Conservation (phyloP, 768 basidiomycete species). For the Trametopsis cervina region DNA sequence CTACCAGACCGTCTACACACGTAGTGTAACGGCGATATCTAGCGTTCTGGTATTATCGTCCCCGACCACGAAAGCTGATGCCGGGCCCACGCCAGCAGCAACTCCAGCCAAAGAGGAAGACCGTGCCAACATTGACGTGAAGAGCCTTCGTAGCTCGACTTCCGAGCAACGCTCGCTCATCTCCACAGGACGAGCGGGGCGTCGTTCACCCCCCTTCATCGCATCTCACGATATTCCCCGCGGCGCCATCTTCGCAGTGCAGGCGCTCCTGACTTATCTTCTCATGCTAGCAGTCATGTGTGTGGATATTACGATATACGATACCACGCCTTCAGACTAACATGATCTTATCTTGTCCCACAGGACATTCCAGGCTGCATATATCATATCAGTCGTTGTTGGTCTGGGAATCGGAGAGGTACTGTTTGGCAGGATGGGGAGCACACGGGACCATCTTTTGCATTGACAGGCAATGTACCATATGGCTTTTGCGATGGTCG, state of each 20-base stretch:
- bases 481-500: too few species aligned
- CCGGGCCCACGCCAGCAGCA: background rate
- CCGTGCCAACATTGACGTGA: conserved; percentile 1
- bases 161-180: background rate
- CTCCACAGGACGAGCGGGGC: conserved; percentile 18
- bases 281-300: conserved; percentile 85
- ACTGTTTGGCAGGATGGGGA: conserved; percentile 52
- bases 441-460: conserved; percentile 9
- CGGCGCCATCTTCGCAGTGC: conserved; percentile 56
- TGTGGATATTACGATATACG: conserved; percentile 19
- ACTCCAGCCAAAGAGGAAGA: conserved; percentile 12
- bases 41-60: background rate
- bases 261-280: conserved; percentile 54
- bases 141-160: background rate
- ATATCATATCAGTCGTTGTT: conserved; percentile 61
- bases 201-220: conserved; percentile 57
- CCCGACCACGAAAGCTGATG: background rate
- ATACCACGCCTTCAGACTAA: conserved; percentile 9
- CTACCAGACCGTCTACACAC: background rate
- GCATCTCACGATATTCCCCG: conserved; percentile 62
- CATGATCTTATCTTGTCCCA: conserved; percentile 13
- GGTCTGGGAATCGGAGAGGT: conserved; percentile 74
- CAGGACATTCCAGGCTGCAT: conserved; percentile 83
- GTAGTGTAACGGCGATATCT: background rate
- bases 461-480: conserved; percentile 5